phyloP scores from a whole-genome alignment of 352 stramenopile species.

The Chrysophaeum taylorii region DNA sequence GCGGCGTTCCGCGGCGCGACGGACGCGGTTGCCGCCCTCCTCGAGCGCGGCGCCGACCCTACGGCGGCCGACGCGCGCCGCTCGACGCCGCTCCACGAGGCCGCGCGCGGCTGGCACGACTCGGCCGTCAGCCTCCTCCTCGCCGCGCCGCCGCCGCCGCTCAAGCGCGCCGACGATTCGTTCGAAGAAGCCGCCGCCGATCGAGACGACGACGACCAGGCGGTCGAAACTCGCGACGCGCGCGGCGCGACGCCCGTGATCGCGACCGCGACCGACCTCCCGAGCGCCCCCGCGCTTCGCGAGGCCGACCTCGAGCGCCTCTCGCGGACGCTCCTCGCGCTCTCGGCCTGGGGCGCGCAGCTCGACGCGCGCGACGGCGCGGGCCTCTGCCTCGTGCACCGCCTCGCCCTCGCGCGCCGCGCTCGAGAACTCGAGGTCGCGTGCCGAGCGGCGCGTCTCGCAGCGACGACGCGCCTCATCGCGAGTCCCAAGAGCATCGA shows the following conservation, averaged over 20 bases:
- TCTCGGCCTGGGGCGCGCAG: not conserved
- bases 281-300: too few relatives aligned
- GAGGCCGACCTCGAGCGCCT: not conserved
- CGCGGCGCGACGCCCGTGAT: too few relatives aligned
- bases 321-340: not conserved
- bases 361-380: conserved; percentile 10
- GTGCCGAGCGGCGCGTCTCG: not conserved
- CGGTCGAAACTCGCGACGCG: too few relatives aligned
- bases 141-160: too few relatives aligned
- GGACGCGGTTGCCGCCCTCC: not conserved
- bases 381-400: not conserved
- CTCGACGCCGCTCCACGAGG: not conserved
- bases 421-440: not conserved
- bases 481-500: too few relatives aligned
- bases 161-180: not conserved
- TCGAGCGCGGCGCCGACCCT: not conserved
- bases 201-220: too few relatives aligned
- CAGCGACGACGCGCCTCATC: too few relatives aligned
- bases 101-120: not conserved
- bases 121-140: not conserved
- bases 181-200: not conserved
- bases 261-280: too few relatives aligned
- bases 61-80: not conserved
- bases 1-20: not conserved
- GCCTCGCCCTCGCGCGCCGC: not conserved